phyloP scores from a whole-genome alignment of 441 rosid species.

The Raphanus hybrid region DNA sequence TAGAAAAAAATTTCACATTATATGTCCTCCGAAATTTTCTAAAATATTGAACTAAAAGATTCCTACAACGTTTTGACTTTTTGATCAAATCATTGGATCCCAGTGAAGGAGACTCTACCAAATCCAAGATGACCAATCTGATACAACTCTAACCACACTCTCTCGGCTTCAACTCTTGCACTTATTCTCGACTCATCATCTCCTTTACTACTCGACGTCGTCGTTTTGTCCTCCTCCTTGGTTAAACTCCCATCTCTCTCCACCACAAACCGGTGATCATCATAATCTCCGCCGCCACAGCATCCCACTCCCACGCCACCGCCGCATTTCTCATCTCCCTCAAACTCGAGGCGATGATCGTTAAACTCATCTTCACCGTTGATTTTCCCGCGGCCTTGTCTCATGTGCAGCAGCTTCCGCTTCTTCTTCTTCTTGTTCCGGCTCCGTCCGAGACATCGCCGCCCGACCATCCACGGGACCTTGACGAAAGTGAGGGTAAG shows the following conservation, averaged over 20 bases:
- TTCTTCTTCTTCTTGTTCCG: conserved; percentile 49
- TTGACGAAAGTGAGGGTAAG: conserved; percentile 73
- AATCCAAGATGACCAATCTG: conserved; percentile 88
- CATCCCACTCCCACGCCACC: conserved; percentile 22
- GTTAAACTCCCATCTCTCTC: conserved; percentile 47
- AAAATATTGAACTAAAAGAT: conserved; percentile 4
- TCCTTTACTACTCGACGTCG: conserved; percentile 9
- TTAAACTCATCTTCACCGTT: conserved; percentile 27
- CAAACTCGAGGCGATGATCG: not conserved
- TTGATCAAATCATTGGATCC: conserved; percentile 35
- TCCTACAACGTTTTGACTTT: not conserved
- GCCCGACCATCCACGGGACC: conserved; percentile 78
- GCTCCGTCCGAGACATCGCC: conserved; percentile 60
- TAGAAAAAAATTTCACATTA: conserved; percentile 13
- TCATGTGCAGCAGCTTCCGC: conserved; percentile 29
- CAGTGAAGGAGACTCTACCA: conserved; percentile 85
- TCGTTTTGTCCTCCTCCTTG: conserved; percentile 26
- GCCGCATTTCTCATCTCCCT: conserved; percentile 23
- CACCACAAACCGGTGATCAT: conserved; percentile 39
- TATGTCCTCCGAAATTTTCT: conserved; percentile 7
- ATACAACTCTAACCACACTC: conserved; percentile 81
- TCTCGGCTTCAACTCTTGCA: conserved; percentile 65
- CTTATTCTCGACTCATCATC: conserved; percentile 42
- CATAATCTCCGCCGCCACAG: conserved; percentile 33
- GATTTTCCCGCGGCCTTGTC: not conserved